Base-by-base conservation (phyloP, 257 asterid species). In the Salvia miltiorrhiza region DNA sequence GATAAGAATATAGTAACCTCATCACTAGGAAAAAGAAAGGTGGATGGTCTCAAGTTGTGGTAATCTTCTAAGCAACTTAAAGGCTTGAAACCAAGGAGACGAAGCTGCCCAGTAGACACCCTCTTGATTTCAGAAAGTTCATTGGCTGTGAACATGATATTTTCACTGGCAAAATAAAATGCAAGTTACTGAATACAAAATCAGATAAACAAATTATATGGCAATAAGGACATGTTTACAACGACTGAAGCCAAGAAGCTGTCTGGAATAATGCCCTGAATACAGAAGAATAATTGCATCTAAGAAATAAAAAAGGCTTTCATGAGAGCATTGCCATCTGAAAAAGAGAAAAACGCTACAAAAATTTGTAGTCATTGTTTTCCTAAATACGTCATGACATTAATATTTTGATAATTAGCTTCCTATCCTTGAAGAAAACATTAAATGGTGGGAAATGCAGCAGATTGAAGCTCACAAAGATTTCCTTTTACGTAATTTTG, bases 11-110 rank as follows among this genome's bases (percentile, higher is more conserved):
- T 43, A 33, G 61, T 43, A 63, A 93, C 98, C 97, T 93, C 96
- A 62, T 93, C 99, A 66, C 95, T 86, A 10, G 99, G 99, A 72
- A 85, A 90, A 71, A 88, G 75, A 80, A 93, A 90, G 75, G 97
- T 88, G 47, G 99, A 85, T 65, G 99, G 99, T 88, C 83, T 87
- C 83, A 90, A 80, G 85, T 93, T 93, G 85, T 93, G 90, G 78
- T 88, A 88, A 71, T 87, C 93, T 80, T 84, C 83, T 55, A 93
- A 82, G 84, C 93, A 90, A 80, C 89, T 85, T 74, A 93, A 77
- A 13, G 96, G 91, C 87, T 93, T 93, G 96, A 93, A 93, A 59
- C 99, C 99, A 35, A 90, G 83, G 77, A 93, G 96, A 63, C 87
- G 87, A 60, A 93, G 90, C 71, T 90, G 94, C 56, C 96, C 96